A percentile compares a stretch with the other conserved stretches of the same genome.
phyloP scores from a whole-genome alignment of 192 early-diverging fungal species.

The Backusella westeae region DNA sequence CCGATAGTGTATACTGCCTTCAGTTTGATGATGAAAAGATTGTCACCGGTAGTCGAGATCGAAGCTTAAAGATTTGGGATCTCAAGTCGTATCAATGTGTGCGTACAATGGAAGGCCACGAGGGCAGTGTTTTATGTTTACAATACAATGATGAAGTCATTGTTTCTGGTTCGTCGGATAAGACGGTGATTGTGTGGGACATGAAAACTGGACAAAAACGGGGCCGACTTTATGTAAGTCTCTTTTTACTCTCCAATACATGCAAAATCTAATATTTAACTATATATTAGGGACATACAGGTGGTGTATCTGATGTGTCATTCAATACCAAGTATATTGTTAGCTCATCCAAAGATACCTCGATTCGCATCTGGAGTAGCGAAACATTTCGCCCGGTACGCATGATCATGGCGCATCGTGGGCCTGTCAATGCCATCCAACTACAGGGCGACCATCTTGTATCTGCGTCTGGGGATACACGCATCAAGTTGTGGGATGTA shows the following conservation, averaged over 20 bases:
- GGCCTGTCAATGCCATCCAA: constrained; percentile 96
- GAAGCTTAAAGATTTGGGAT: constrained; percentile 87
- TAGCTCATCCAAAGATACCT: constrained; percentile 92
- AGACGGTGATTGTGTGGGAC: constrained; percentile 86
- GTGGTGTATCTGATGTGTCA: constrained; percentile 85
- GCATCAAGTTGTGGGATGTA: constrained; percentile 84
- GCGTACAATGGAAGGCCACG: constrained; percentile 69
- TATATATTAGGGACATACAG: constrained; percentile 58
- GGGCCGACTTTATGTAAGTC: background rate
- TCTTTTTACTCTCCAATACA: no score
- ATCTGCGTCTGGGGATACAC: constrained; percentile 83
- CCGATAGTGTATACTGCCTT: constrained; percentile 89
- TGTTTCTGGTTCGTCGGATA: constrained; percentile 90
- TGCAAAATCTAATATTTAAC: no score
- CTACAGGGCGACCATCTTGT: constrained; percentile 62
- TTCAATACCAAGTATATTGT: constrained; percentile 78
- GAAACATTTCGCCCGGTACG: constrained; percentile 58
- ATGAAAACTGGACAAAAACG: constrained; percentile 41
- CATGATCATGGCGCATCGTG: constrained; percentile 81
- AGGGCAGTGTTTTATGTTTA: constrained; percentile 75
- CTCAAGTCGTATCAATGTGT: constrained; percentile 55
- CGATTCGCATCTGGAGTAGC: constrained; percentile 88
- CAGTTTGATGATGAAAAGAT: constrained; percentile 82
- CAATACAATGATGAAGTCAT: constrained; percentile 80
- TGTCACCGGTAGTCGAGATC: constrained; percentile 78